Base-by-base conservation (phyloP, 2,329 filamentous ascomycete species). In the Cercospora sojina region DNA sequence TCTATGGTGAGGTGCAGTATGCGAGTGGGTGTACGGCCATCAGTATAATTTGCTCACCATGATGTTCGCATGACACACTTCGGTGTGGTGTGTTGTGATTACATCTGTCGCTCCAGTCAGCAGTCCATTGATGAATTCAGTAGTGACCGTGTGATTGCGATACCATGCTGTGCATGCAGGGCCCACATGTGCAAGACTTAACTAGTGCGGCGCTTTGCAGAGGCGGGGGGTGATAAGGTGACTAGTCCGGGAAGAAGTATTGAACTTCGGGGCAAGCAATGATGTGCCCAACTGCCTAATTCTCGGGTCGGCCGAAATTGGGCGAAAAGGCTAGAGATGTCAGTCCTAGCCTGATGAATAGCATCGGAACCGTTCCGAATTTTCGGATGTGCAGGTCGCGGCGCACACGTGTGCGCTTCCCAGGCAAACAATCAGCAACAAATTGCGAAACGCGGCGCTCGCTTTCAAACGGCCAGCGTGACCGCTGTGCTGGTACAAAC, bases 361-460 rank as follows among this genome's bases (percentile, higher is more conserved):
- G 41, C 10, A 23, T 49, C 43, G 43, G 43, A 49, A 49, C 9
- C n/a, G 9, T 49, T 49, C 43, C 43, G 43, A 49, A 13, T 23
- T 49, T 23, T 12, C 25, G 20, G 9, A 23, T 23, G 16, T 41
- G 35, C 35, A 41, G 35, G 16, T 41, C 35, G 35, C 35, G 35
- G 35, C 35, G 35, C 35, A 41, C 35, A 49, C 43, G 20, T 23
- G 43, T 18, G 38, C 16, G 16, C 38, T 43, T 18, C 18, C 38
- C 38, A 43, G 20, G 20, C 43, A 23, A 12, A 49, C 35, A 41
- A 41, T 41, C 35, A 41, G n/a, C 35, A n/a, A 16, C 38, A 53
- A 32, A 61, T 35, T 62, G 47, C 60, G 53, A 32, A 12, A 53
- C 47, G 59, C 59, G 23, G 18, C 59, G 25, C 16, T 23, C 31